Evolutionary conservation across 169 alveolate genomes (phyloP).

Genomic region (Plasmodium vinckei): DNA sequence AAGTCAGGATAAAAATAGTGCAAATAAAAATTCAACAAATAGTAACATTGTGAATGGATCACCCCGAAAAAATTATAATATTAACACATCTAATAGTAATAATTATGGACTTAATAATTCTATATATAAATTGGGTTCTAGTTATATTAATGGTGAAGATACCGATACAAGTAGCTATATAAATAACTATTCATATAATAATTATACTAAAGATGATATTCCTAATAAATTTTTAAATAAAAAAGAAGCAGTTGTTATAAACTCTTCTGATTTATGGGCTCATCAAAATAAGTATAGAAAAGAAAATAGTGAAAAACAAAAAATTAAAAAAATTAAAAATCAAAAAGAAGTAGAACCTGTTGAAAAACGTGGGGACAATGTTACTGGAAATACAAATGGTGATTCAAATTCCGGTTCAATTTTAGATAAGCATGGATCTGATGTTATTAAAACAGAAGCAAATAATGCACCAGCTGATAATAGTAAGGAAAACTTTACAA

Average conservation of each 20-base stretch:
- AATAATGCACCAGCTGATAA: neutral
- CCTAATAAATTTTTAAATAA: conserved; percentile 36
- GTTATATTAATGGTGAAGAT: too few species aligned
- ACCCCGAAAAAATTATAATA: too few species aligned
- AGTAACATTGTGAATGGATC: too few species aligned
- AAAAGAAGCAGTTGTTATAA: conserved; percentile 81
- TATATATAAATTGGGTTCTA: too few species aligned
- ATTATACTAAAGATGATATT: conserved; percentile 27
- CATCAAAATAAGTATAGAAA: conserved; percentile 77
- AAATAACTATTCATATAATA: conserved; percentile 32
- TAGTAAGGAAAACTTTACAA: neutral
- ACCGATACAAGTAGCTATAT: neutral
- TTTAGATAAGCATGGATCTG: too few species aligned
- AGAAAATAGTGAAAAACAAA: conserved; percentile 58
- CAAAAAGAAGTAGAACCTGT: conserved; percentile 33
- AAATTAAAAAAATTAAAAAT: conserved; percentile 54
- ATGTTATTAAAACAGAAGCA: too few species aligned
- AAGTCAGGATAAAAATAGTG: too few species aligned
- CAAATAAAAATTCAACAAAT: too few species aligned
- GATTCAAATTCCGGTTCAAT: too few species aligned
- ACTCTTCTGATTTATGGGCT: conserved; percentile 83
- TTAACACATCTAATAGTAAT: too few species aligned
- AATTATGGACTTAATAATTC: too few species aligned
- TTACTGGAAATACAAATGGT: neutral
- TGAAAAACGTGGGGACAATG: neutral